Base-by-base conservation (phyloP, 306 rosid genomes). In the Vigna unguiculata region DNA sequence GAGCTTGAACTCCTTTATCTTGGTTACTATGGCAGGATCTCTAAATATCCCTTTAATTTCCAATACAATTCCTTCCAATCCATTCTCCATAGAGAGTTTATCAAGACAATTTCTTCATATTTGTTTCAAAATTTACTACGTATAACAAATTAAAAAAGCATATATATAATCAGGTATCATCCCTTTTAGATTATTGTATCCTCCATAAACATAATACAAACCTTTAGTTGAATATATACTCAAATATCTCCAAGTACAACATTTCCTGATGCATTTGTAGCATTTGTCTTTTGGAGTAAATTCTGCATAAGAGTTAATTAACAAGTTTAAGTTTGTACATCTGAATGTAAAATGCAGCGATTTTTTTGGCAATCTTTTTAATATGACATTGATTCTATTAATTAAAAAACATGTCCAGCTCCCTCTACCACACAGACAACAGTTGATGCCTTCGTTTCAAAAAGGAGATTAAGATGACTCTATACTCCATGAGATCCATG, bases 351-450 rank as follows among this genome's bases (percentile, higher is more conserved):
- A 60, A 15, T 16, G 14, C 20, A 28, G 17, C 22, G 13, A n/a
- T 1, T 54, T 9, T 17, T 8, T 52, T 52, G 28, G 28, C 38
- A 9, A 10, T 30, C 48, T 14, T 53, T 52, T 49, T 3, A 19
- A 41, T 70, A 11, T 51, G 49, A 52, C 55, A 71, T 70, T 8
- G 41, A 69, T 24, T 28, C 36, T 70, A 40, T 62, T 22, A 74
- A 16, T 20, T 24, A 73, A 86, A 79, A 77, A 69, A 91, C 99
- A 97, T 95, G 99, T 80, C 97, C 99, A 71, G 93, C 98, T 87
- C 99, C 99, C 87, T 95, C 99, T 30, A 98, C 98, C 4, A 83
- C 88, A 73, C 99, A 95, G 66, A 95, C 80, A 32, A 95, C 98
- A 32, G 97, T 98, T 3, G 99, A 95, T 68, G 98, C 99, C 85